Base-by-base conservation (phyloP, 2,329 filamentous ascomycete genomes). In the Davidsoniella australis region DNA sequence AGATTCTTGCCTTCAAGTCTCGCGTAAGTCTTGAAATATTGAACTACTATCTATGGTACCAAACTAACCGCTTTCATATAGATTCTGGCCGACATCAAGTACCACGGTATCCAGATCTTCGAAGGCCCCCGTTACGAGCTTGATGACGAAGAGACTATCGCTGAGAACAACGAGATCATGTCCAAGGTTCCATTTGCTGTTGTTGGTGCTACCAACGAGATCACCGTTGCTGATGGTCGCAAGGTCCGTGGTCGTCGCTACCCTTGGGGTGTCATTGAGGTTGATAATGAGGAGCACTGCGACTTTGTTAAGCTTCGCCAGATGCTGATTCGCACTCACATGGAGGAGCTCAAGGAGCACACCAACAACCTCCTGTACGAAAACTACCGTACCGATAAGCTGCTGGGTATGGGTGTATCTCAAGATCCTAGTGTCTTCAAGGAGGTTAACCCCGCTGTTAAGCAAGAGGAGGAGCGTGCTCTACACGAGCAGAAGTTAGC, bases 261-360 rank as follows among this genome's bases (percentile, higher is more conserved):
- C 70, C 91, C 91, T 14, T 98, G 91, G 91, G 91, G 91, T 70
- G 80, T 91, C 60, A 95, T 98, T 57, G 91, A 98, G 70, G 91
- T 98, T 56, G 91, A 98, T 70, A 98, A 98, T 66, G 91, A 98
- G 76, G 91, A 98, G 68, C 91, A 98, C 74, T 98, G 91, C 63
- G 91, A 98, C 70, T 98, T 98, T 58, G 91, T 96, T 69, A 98
- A 98, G 80, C 80, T 98, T 54, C 87, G 91, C 67, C 91, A 98
- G 70, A 98, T 98, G 91, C 80, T 98, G 58, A 96, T 98, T 72
- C 85, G 91, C 66, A 98, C 91, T 51, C 91, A 98, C 76, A 98
- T 98, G 91, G 91, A 98, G 67, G 91, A 98, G 72, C 86, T 98
- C 72, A 98, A 98, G 81, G 91, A 98, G 74, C 86, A 98, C 74